Evolutionary conservation across 164 flowering plant genomes (phyloP), one percentile per base, ranked within the genome.

Genomic region (Nymphaea thermarum): DNA sequence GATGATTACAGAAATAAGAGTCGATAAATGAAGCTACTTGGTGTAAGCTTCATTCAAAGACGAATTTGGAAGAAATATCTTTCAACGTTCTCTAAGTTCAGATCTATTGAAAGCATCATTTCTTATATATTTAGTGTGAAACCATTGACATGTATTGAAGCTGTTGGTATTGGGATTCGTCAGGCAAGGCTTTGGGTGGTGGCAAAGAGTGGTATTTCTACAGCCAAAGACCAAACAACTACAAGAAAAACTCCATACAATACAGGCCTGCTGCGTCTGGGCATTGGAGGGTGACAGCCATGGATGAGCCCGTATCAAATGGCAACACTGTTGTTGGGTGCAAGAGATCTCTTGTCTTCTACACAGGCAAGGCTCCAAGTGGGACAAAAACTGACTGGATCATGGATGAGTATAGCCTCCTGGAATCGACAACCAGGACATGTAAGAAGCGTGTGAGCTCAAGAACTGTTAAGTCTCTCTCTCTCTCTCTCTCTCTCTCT

Each of bases 171-270:
- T 25, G 36, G 36, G 36, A 25, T 62, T 2, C 2, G 0, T 47
- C 51, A 92, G 98, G 94, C 5, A 88, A 85, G 69, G 98, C 94
- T 12, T 71, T 92, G 74, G 82, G 71, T 0, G 96, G 87, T 64
- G 92, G 85, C 0, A 83, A 78, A n/a, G 80, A 82, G 44, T 88
- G 94, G 92, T 92, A 89, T 71, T 92, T 76, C 74, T 92, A 83
- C 66, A 89, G 91, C 75, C 65, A 89, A 51, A 84, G 78, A 75
- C 82, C 83, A 2, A 80, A 76, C 10, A 82, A 73, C 65, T 70
- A 47, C 7, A 47, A 12, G 55, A 47, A 47, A 12, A 47, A 47
- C 55, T 47, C 55, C 55, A 4, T 47, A 47, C 11, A 47, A 5
- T 47, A 47, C 55, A 47, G 3, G 12, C 7, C 87, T 63, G 67